Base-by-base conservation (phyloP, 257 asterid genomes). In the Ligustrum vulgare region DNA sequence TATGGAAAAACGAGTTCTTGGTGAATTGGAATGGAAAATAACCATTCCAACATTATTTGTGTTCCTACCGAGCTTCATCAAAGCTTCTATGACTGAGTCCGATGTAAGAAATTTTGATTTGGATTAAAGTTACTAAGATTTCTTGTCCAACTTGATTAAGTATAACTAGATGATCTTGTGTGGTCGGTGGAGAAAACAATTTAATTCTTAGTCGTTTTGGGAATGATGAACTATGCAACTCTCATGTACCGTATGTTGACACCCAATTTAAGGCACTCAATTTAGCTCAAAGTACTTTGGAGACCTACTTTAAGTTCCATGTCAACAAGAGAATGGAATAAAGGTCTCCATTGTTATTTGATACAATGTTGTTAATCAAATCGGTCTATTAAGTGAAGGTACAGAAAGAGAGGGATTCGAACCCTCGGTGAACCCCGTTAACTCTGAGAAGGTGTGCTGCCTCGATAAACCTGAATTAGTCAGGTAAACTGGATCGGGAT, bases 21-120 rank as follows among this genome's bases (percentile, higher is more conserved):
- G 96, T 0, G 83, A 77, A 43, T n/a, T 94, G 73, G 96, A 91
- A 63, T 94, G 98, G 98, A 72, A 60, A 75, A 67, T 94, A 34
- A 94, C 98, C 0, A 96, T 94, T 36, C 97, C 98, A n/a, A 94
- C 98, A 2, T 94, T 89, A 3, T 91, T 91, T 5, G 93, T 94
- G n/a, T 94, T 94, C 83, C 97, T 94, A 0, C 90, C 81, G 0
- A 92, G 97, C 22, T 94, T 90, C 86, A 89, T 94, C 79, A 91
- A 93, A 51, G 98, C 94, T 18, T 89, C 94, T 2, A 35, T 82
- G 71, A 88, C 96, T 20, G 91, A 86, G 73, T 70, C 93, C 4
- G 65, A 72, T 49, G 94, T 85, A 73, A 82, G 91, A 73, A 20
- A 5, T 4, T 9, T 0, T 4, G 4, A 20, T 12, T 56, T 7